Evolutionary conservation across 2,329 filamentous ascomycete species (phyloP), one percentile per base, ranked within the genome.

Genomic region (Botrytis aclada): DNA sequence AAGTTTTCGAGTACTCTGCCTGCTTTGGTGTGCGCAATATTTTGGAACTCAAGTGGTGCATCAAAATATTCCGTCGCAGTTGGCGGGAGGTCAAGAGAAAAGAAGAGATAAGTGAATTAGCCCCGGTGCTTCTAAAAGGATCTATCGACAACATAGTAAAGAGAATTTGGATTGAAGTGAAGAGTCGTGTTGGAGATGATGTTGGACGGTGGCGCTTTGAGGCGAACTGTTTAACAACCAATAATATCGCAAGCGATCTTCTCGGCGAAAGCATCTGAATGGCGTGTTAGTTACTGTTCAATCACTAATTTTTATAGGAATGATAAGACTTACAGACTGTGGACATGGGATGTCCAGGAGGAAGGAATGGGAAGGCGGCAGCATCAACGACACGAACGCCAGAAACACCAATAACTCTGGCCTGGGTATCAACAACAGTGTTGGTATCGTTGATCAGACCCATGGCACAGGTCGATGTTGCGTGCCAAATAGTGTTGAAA

Each of bases 381-480:
- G 75, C 73, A 74, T 79, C 78, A 58, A 79, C 77, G 41, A 79
- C 77, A 58, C 76, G 74, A 39, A 79, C 20, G 0, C 71, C 66
- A 32, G 72, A 62, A 25, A 77, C 76, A 43, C 78, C 78, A 70
- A 72, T 74, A 5, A 79, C 78, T 43, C 70, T 77, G n/a, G 75
- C 72, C 16, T 75, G 63, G 2, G 65, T 43, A 66, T 79, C 77
- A 34, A 79, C 72, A 4, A 79, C 78, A 37, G 76, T 75, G 22
- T 84, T 82, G 4, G 70, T 37, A n/a, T 85, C 84, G 2, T 77
- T 82, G 0, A 72, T 10, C 72, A 80, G 83, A 0, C 88, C 88
- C 88, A 91, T 90, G 78, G 85, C 85, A 12, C 83, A 83, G 0
- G 88, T 90, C 0, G 87, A 86, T 0, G 82, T 86, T 83, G 84